These are phyloP conservation scores for Phytophthora pistaciae DNA, from an alignment of 352 stramenopile genomes.

Conservation along the genomic window DNA sequence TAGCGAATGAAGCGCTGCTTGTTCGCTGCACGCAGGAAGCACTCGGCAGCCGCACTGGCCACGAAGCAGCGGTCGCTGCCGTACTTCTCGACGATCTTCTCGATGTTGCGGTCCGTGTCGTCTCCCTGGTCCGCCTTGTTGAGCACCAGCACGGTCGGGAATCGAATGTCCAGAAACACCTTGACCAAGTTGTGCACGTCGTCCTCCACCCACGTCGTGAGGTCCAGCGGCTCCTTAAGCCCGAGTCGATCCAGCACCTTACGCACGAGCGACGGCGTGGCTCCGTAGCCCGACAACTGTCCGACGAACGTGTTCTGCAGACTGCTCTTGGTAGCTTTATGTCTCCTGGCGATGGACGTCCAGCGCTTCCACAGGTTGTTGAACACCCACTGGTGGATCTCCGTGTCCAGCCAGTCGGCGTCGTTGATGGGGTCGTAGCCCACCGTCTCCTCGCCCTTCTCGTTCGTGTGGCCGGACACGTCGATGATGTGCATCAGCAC, in stretches of 20 bases:
- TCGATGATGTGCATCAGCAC: conserved; percentile 94
- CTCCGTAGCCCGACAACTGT: conserved; percentile 84
- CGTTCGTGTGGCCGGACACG: conserved; percentile 89
- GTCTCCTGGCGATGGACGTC: conserved; percentile 79
- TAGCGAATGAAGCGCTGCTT: conserved; percentile 89
- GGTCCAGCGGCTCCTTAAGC: conserved; percentile 69
- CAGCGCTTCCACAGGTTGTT: conserved; percentile 90
- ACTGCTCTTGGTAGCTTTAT: conserved; percentile 79
- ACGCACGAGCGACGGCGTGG: conserved; percentile 76
- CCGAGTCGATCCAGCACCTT: conserved; percentile 76
- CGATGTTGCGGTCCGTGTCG: conserved; percentile 90
- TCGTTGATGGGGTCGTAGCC: conserved; percentile 92
- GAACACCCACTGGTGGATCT: conserved; percentile 92
- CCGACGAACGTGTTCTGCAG: conserved; percentile 73
- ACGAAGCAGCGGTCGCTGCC: conserved; percentile 89
- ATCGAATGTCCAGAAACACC: conserved; percentile 79
- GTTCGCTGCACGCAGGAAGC: conserved; percentile 75
- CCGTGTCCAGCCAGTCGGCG: conserved; percentile 84
- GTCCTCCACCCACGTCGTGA: conserved; percentile 60
- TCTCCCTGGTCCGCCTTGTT: conserved; percentile 91
- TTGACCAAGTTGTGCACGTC: conserved; percentile 85
- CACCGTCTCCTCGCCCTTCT: conserved; percentile 89
- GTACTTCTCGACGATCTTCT: conserved; percentile 91
- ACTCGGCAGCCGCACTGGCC: conserved; percentile 87
- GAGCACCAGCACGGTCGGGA: conserved; percentile 89